Evolutionary conservation across 2,329 filamentous ascomycete species (phyloP).

Genomic region (Colletotrichum shisoi): DNA sequence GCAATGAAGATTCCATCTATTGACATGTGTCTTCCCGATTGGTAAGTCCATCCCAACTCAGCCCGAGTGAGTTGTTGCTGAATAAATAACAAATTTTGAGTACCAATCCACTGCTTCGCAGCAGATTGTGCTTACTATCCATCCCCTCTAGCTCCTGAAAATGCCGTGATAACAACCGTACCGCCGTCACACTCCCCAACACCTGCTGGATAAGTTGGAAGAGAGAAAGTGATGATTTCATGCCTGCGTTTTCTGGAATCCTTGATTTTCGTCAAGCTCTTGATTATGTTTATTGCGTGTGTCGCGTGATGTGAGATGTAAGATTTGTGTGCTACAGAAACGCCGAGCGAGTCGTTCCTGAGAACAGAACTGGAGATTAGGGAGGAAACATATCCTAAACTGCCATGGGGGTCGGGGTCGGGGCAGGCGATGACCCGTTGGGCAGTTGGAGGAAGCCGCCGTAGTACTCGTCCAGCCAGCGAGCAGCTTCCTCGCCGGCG

Average conservation of each 20-base stretch:
- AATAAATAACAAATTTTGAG: slow-evolving; percentile 23
- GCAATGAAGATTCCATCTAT: slow-evolving; percentile 32
- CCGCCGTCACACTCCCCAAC: slow-evolving; percentile 37
- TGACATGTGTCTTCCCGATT: slow-evolving; percentile 28
- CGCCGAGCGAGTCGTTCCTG: slow-evolving; percentile 17
- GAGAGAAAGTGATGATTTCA: slow-evolving; percentile 35
- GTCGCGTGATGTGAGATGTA: slow-evolving; percentile 24
- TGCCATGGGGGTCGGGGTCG: slow-evolving; percentile 32
- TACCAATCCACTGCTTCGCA: slow-evolving; percentile 31
- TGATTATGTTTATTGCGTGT: slow-evolving; percentile 32
- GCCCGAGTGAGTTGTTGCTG: neutral
- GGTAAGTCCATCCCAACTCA: slow-evolving; percentile 15
- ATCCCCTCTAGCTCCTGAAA: slow-evolving; percentile 38
- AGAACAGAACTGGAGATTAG: slow-evolving; percentile 15
- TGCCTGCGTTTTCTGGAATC: slow-evolving; percentile 29
- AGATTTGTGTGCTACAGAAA: slow-evolving; percentile 30
- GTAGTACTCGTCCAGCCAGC: slow-evolving; percentile 65
- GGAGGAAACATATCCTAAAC: slow-evolving; percentile 15
- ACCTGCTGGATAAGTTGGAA: slow-evolving; percentile 36
- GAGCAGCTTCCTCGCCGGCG: slow-evolving; percentile 60
- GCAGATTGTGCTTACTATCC: slow-evolving; percentile 23
- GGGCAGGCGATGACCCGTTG: slow-evolving; percentile 28
- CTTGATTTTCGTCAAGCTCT: slow-evolving; percentile 21
- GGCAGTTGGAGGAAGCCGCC: slow-evolving; percentile 63
- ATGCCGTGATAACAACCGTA: slow-evolving; percentile 36